Conservation (phyloP, 2,329 filamentous ascomycete species). For the Cordyceps sp. region DNA sequence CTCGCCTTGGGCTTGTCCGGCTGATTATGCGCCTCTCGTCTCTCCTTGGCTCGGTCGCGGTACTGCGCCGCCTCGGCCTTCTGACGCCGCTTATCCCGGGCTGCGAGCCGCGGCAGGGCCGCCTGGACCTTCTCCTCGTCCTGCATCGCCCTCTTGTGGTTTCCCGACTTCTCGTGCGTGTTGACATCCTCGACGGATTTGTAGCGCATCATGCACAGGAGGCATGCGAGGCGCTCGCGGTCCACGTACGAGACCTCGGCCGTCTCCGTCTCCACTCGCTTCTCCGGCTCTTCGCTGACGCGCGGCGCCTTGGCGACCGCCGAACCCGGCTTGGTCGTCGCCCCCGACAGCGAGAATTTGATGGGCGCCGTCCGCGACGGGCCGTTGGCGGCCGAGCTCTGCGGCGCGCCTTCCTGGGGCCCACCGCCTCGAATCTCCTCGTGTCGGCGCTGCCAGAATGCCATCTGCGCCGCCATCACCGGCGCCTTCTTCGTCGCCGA, state of each 20-base stretch:
- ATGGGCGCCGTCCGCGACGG: conserved; percentile 6
- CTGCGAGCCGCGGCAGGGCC: conserved; percentile 22
- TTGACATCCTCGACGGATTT: conserved; percentile 24
- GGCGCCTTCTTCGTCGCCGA: conserved; percentile 19
- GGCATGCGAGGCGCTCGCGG: conserved; percentile 26
- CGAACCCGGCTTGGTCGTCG: conserved; percentile 4
- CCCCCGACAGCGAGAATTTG: conserved; percentile 15
- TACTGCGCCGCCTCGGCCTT: conserved; percentile 26
- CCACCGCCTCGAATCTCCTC: conserved; percentile 18
- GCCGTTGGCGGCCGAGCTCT: neutral
- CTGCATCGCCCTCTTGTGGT: conserved; percentile 22
- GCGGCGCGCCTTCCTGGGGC: neutral
- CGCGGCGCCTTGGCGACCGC: conserved; percentile 3
- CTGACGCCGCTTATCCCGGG: conserved; percentile 18
- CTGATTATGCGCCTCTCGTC: conserved; percentile 45
- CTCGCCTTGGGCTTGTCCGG: conserved; percentile 31
- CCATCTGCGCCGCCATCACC: conserved; percentile 25
- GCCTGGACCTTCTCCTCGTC: conserved; percentile 30
- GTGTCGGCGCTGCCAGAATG: conserved; percentile 26
- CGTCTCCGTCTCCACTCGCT: neutral
- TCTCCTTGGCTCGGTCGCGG: conserved; percentile 51
- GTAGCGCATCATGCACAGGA: conserved; percentile 29
- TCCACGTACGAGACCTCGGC: conserved; percentile 38
- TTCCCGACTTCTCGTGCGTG: conserved; percentile 24
- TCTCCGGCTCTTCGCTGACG: conserved; percentile 3